Conservation (phyloP, 2,329 filamentous ascomycete genomes). For the Xylaria polymorpha region DNA sequence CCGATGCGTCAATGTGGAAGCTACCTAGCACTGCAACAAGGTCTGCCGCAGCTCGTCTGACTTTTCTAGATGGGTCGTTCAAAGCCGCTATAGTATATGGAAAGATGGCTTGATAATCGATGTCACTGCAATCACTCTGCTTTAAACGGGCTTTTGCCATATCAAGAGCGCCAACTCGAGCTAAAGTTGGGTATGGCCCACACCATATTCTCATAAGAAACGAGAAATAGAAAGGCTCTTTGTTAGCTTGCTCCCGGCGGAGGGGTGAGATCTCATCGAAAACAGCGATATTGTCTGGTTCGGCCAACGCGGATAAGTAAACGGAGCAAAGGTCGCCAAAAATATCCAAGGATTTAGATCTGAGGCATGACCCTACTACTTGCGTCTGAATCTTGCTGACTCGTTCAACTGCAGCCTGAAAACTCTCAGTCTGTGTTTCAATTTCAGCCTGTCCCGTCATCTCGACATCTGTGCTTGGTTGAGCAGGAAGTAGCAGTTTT, state of each 20-base stretch:
- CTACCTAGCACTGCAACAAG: conserved; percentile 68
- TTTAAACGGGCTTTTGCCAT: conserved; percentile 70
- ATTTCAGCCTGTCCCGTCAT: conserved; percentile 56
- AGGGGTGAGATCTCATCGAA: conserved; percentile 69
- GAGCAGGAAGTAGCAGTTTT: conserved; percentile 62
- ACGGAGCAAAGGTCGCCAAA: conserved; percentile 70
- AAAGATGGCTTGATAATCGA: conserved; percentile 82
- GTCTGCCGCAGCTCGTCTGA: conserved; percentile 79
- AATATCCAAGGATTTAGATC: conserved; percentile 61
- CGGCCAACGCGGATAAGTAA: conserved; percentile 58
- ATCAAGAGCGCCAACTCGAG: conserved; percentile 75
- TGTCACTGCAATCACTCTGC: conserved; percentile 57
- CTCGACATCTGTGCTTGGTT: conserved; percentile 61
- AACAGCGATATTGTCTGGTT: conserved; percentile 54
- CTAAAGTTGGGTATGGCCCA: conserved; percentile 74
- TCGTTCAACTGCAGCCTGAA: conserved; percentile 45
- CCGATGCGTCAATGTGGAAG: conserved; percentile 56
- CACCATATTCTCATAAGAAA: conserved; percentile 83
- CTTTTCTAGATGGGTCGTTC: conserved; percentile 77
- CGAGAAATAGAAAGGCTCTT: conserved; percentile 75
- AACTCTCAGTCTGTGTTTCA: conserved; percentile 40
- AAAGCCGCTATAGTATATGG: conserved; percentile 84
- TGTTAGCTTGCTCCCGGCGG: conserved; percentile 63
- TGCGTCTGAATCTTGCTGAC: conserved; percentile 48
- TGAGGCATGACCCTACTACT: conserved; percentile 63